These are phyloP conservation scores for Boletus speciosus DNA, from an alignment of 768 basidiomycete genomes.

Conservation along the genomic window DNA sequence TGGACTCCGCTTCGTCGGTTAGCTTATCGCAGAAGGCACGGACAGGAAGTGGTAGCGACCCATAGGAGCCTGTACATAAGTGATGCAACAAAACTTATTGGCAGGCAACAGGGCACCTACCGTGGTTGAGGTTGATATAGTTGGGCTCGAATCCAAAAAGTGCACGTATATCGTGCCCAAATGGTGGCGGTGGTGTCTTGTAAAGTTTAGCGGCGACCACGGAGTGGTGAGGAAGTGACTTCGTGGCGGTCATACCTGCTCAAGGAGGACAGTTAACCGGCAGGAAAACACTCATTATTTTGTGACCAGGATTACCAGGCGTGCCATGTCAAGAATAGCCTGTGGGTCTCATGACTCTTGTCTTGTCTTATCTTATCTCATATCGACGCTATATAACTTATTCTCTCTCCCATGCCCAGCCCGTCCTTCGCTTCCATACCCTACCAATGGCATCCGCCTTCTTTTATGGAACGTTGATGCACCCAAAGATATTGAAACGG, in stretches of 20 bases:
- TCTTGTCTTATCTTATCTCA: constrained; percentile 1
- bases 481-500: constrained; percentile 73
- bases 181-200: constrained; percentile 36
- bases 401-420: not conserved
- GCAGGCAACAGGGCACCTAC: constrained; percentile 30
- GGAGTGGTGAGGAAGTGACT: not conserved
- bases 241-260: constrained; percentile 4
- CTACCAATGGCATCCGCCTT: constrained; percentile 50
- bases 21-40: constrained; percentile 42
- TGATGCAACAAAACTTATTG: not conserved
- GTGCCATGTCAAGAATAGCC: not conserved
- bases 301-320: not conserved
- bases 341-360: not conserved
- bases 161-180: constrained; percentile 54
- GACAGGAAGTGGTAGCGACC: constrained; percentile 53
- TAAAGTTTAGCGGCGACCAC: constrained; percentile 14
- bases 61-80: constrained; percentile 50
- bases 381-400: not conserved
- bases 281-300: not conserved
- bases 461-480: constrained; percentile 90
- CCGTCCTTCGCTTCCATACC: not conserved
- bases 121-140: constrained; percentile 65
- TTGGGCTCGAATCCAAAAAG: constrained; percentile 55
- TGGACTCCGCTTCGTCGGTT: constrained; percentile 43
- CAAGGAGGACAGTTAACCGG: not conserved